Evolutionary conservation across 441 rosid species (phyloP).

Genomic region (Syzygium malaccense): DNA sequence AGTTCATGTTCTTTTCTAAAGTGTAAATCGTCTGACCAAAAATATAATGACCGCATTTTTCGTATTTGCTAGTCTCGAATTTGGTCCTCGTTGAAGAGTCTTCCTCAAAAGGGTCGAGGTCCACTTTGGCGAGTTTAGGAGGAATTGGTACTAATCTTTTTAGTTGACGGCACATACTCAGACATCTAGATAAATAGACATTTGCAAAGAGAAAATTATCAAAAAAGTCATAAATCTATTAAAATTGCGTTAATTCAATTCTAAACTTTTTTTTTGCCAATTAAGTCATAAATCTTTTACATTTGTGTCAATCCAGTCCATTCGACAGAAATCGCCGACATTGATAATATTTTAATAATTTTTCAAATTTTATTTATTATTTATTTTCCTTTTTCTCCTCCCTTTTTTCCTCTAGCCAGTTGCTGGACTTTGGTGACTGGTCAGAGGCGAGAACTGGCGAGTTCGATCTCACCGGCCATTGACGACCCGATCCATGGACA

Average conservation of each 20-base stretch:
- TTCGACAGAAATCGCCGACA: too few relatives aligned
- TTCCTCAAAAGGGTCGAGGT: not conserved
- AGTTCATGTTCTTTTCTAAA: not conserved
- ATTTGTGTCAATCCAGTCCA: too few relatives aligned
- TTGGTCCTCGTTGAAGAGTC: not conserved
- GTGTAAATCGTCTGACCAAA: not conserved
- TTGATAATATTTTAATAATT: too few relatives aligned
- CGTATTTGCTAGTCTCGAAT: not conserved
- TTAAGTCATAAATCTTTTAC: rapidly evolving
- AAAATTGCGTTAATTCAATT: too few relatives aligned
- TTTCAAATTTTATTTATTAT: too few relatives aligned
- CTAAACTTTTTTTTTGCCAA: too few relatives aligned
- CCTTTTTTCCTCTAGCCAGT: too few relatives aligned
- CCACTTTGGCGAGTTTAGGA: not conserved
- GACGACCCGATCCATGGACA: too few relatives aligned
- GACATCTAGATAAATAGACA: not conserved
- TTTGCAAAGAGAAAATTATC: not conserved
- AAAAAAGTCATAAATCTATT: too few relatives aligned
- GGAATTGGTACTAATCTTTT: not conserved
- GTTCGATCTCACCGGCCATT: too few relatives aligned
- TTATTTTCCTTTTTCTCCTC: too few relatives aligned
- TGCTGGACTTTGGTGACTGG: rapidly evolving
- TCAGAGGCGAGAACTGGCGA: too few relatives aligned
- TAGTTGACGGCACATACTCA: not conserved
- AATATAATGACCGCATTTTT: not conserved